A percentile compares a stretch with the other conserved stretches of the same genome.
Conservation (phyloP, 176 grass and related monocot genomes). For the Oryza officinalis region DNA sequence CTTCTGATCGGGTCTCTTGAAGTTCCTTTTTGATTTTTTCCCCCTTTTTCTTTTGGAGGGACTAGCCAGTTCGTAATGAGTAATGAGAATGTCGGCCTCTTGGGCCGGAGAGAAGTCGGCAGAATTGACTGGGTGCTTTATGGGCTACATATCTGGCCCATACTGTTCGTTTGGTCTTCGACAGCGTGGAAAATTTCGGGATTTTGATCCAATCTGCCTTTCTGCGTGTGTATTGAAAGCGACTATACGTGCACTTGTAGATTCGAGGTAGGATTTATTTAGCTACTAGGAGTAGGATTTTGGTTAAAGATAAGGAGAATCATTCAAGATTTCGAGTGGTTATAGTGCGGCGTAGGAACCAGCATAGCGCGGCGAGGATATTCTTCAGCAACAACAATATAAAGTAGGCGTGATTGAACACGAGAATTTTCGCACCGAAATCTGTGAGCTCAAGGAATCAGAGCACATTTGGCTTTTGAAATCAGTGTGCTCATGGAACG, state of each 20-base stretch:
- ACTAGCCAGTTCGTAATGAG: too few relatives aligned
- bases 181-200: too few relatives aligned
- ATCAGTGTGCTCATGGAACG: neutral
- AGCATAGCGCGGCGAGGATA: neutral
- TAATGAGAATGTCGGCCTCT: too few relatives aligned
- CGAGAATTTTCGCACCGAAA: conserved; percentile 7
- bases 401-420: neutral
- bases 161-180: too few relatives aligned
- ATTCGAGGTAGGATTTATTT: neutral
- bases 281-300: neutral
- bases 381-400: conserved; percentile 1
- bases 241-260: too few relatives aligned
- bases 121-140: too few relatives aligned
- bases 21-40: too few relatives aligned
- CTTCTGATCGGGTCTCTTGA: too few relatives aligned
- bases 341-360: conserved; percentile 9
- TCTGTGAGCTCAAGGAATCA: neutral
- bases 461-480: conserved; percentile 7
- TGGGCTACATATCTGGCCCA: too few relatives aligned
- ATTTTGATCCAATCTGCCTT: neutral
- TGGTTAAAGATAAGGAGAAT: neutral
- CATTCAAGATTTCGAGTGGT: neutral
- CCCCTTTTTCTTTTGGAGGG: too few relatives aligned
- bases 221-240: neutral
- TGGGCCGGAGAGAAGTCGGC: too few relatives aligned